Conservation (phyloP, 352 stramenopile species). For the Phytopythium helicoides region DNA sequence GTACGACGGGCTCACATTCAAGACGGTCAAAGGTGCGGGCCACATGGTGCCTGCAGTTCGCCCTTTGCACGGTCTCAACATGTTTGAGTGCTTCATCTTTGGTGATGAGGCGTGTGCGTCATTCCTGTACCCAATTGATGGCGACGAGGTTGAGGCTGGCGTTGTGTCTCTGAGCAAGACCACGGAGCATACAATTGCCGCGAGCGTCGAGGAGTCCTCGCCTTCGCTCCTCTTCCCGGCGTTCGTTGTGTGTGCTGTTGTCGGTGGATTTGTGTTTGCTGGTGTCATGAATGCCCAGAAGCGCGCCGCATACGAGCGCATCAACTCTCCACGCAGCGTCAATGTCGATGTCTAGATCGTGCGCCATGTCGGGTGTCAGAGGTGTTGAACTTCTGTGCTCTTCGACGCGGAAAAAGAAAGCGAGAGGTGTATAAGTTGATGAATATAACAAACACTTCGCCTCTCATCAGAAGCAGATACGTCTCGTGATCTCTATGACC, state of each 20-base stretch:
- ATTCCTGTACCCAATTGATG: constrained; percentile 67
- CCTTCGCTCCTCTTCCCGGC: constrained; percentile 17
- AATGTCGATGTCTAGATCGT: not conserved
- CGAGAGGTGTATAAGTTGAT: too few species aligned
- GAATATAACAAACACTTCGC: too few species aligned
- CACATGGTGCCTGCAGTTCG: constrained; percentile 87
- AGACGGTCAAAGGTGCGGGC: constrained; percentile 91
- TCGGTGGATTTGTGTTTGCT: constrained; percentile 30
- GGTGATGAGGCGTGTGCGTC: constrained; percentile 45
- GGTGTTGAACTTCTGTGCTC: too few species aligned
- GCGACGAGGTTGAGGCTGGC: constrained; percentile 57
- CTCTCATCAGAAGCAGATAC: too few species aligned
- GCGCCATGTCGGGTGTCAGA: not conserved
- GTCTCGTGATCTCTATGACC: too few species aligned
- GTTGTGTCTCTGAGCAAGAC: constrained; percentile 11
- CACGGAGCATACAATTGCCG: not conserved
- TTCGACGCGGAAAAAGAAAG: too few species aligned
- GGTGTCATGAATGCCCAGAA: constrained; percentile 41
- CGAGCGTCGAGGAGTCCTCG: constrained; percentile 7
- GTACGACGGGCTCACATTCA: constrained; percentile 85
- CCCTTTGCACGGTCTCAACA: constrained; percentile 68
- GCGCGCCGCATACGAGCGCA: constrained; percentile 40
- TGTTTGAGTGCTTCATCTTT: constrained; percentile 85
- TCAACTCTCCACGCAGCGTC: constrained; percentile 22
- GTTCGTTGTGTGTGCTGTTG: constrained; percentile 20